Percentiles rank a stretch among this genome's conserved stretches.
phyloP scores from a whole-genome alignment of 2,329 filamentous ascomycete genomes.

The Gnomoniopsis sp. region DNA sequence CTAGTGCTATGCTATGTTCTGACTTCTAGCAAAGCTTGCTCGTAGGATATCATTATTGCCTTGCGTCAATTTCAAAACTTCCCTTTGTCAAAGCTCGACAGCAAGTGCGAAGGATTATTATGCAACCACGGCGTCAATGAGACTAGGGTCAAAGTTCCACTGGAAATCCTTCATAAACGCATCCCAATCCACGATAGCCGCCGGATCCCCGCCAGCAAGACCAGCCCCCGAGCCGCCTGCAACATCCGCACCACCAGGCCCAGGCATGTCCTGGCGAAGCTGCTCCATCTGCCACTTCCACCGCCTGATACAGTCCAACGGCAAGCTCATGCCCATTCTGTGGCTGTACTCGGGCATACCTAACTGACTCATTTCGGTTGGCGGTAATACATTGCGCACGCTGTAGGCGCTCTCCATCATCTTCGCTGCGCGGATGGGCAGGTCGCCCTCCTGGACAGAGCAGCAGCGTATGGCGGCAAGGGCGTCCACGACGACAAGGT shows the following conservation, averaged over 20 bases:
- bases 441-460: constrained; percentile 46
- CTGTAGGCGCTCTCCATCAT: constrained; percentile 50
- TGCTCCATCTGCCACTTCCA: constrained; percentile 42
- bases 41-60: too few species aligned
- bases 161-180: constrained; percentile 50
- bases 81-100: too few species aligned
- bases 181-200: constrained; percentile 48
- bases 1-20: too few species aligned
- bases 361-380: constrained; percentile 32
- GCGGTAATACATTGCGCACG: constrained; percentile 34
- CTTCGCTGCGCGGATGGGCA: constrained; percentile 41
- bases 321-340: constrained; percentile 46
- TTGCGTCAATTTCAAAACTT: not conserved
- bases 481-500: constrained; percentile 20
- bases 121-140: constrained; percentile 12
- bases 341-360: constrained; percentile 39
- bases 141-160: constrained; percentile 33
- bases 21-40: too few species aligned
- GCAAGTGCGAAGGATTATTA: not conserved
- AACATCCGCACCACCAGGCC: not conserved
- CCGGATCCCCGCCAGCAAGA: constrained; percentile 23
- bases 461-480: constrained; percentile 37
- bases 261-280: constrained; percentile 28
- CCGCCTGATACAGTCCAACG: constrained; percentile 46
- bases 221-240: not conserved